Evolutionary conservation across 2,329 filamentous ascomycete species (phyloP).

Genomic region (Ophiostoma perfectum): DNA sequence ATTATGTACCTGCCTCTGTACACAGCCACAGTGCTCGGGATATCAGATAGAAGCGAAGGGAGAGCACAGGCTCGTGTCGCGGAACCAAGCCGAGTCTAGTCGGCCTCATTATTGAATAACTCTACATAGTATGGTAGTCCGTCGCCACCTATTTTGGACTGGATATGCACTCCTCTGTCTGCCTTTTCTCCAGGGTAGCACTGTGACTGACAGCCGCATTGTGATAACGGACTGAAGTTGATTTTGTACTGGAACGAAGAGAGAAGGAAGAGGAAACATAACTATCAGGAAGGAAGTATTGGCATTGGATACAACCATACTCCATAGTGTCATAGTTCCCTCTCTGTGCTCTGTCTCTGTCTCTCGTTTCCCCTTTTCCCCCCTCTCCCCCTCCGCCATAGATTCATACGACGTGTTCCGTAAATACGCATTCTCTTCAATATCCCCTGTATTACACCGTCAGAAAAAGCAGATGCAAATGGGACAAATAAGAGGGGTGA

Average conservation of each 20-base stretch:
- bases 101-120: neutral
- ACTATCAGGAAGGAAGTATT: too few species aligned
- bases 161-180: too few species aligned
- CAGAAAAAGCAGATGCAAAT: neutral
- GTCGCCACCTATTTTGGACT: too few species aligned
- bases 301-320: too few species aligned
- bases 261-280: too few species aligned
- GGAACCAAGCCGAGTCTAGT: slow-evolving; percentile 2
- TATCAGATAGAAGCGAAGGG: neutral
- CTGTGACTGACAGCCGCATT: neutral
- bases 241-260: neutral
- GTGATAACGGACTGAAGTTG: neutral
- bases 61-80: slow-evolving; percentile 5
- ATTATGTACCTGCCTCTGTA: neutral
- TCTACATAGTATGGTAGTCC: too few species aligned
- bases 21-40: neutral
- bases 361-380: too few species aligned
- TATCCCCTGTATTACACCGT: neutral
- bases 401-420: too few species aligned
- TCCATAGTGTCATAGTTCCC: too few species aligned
- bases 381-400: too few species aligned
- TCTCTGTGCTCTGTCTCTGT: too few species aligned
- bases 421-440: neutral
- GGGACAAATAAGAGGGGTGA: neutral
- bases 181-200: neutral